Evolutionary conservation across 2,329 filamentous ascomycete species (phyloP).

Genomic region (Epichloe amarillans): DNA sequence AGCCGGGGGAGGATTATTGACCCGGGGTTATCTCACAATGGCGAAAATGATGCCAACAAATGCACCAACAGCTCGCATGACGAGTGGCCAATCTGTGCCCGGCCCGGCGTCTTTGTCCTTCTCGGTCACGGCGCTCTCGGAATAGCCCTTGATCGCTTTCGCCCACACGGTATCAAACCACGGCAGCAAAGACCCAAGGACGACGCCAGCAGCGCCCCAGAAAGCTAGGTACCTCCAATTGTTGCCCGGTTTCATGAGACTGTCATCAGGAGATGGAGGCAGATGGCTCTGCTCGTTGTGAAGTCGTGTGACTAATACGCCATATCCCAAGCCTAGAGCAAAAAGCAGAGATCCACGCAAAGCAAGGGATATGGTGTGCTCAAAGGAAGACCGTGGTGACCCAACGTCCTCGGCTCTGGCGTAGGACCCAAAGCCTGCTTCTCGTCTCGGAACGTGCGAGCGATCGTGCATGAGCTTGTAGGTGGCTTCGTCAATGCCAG

Average conservation of each 20-base stretch:
- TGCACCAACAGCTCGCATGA: slow-evolving; percentile 43
- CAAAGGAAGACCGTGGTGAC: slow-evolving; percentile 13
- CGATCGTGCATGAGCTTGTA: slow-evolving; percentile 31
- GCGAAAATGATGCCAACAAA: slow-evolving; percentile 50
- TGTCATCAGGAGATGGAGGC: slow-evolving; percentile 39
- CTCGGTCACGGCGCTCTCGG: slow-evolving; percentile 13
- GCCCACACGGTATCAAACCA: slow-evolving; percentile 73
- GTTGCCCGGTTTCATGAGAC: slow-evolving; percentile 27
- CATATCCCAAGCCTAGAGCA: slow-evolving; percentile 68
- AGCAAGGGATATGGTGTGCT: slow-evolving; percentile 32
- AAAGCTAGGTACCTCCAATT: slow-evolving; percentile 58
- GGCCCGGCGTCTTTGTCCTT: slow-evolving; percentile 24
- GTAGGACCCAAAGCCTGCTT: slow-evolving; percentile 20
- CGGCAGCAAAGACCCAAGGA: slow-evolving; percentile 66
- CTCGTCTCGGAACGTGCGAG: slow-evolving; percentile 20
- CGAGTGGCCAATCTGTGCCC: slow-evolving; percentile 59
- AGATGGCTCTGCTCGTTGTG: slow-evolving; percentile 54
- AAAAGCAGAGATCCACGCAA: slow-evolving; percentile 56
- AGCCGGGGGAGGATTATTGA: not conserved
- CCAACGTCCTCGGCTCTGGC: slow-evolving; percentile 10
- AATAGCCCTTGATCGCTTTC: slow-evolving; percentile 29
- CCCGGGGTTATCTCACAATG: slow-evolving; percentile 50
- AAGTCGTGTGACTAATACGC: slow-evolving; percentile 65
- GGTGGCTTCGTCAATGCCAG: slow-evolving; percentile 30
- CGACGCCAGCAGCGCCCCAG: slow-evolving; percentile 72